phyloP scores from a whole-genome alignment of 352 stramenopile species.

The Detonula confervacea region DNA sequence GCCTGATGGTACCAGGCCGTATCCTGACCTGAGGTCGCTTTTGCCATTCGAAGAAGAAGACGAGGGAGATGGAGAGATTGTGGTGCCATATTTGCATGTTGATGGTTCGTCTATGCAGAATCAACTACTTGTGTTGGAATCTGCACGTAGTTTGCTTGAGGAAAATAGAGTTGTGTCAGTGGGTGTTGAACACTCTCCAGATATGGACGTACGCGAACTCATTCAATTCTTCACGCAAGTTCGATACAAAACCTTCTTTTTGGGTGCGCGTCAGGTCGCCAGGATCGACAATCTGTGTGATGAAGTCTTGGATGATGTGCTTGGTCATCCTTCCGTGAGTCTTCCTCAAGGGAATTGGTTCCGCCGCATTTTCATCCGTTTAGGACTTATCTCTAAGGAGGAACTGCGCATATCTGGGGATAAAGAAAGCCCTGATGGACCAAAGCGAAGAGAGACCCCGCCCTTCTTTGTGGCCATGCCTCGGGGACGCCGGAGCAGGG shows the following conservation, averaged over 20 bases:
- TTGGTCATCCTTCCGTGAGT: slow-evolving; percentile 53
- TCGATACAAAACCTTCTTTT: slow-evolving; percentile 67
- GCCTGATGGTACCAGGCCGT: slow-evolving; percentile 30
- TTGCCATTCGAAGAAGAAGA: slow-evolving; percentile 59
- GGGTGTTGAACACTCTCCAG: slow-evolving; percentile 56
- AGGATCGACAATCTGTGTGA: slow-evolving; percentile 63
- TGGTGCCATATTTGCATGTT: slow-evolving; percentile 63
- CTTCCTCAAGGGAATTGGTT: slow-evolving; percentile 9
- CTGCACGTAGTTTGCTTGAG: slow-evolving; percentile 39
- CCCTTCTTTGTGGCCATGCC: slow-evolving; percentile 70
- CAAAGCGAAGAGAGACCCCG: slow-evolving; percentile 44
- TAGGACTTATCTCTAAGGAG: slow-evolving; percentile 43
- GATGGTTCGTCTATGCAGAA: slow-evolving; percentile 51
- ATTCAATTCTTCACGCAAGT: slow-evolving; percentile 59
- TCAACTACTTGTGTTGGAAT: slow-evolving; percentile 52
- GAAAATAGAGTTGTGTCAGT: slow-evolving; percentile 55
- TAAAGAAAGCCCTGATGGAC: slow-evolving; percentile 11
- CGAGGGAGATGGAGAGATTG: slow-evolving; percentile 51
- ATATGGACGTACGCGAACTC: slow-evolving; percentile 51
- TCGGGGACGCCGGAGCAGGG: slow-evolving; percentile 49
- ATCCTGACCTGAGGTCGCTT: slow-evolving; percentile 40
- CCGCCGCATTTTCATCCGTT: slow-evolving; percentile 41
- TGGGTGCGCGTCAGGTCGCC: slow-evolving; percentile 53
- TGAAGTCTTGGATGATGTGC: slow-evolving; percentile 60
- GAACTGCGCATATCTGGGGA: slow-evolving; percentile 36